These are phyloP conservation scores for Pichia californica DNA, from an alignment of 805 yeast genomes.

Conservation along the genomic window DNA sequence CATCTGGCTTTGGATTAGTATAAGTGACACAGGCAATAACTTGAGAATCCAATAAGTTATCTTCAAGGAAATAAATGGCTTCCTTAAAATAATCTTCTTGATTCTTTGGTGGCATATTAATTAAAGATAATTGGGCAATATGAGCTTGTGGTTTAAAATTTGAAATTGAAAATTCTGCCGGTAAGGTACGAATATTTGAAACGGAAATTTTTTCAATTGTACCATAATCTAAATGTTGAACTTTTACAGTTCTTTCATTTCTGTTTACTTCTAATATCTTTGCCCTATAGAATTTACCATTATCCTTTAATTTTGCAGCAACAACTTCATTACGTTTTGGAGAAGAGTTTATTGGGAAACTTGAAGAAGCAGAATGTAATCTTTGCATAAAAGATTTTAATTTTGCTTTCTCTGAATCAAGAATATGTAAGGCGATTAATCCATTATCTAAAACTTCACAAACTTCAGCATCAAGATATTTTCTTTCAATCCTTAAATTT, in stretches of 20 bases:
- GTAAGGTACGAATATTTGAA: slow-evolving; percentile 44
- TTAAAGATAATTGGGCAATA: slow-evolving; percentile 44
- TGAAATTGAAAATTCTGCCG: slow-evolving; percentile 38
- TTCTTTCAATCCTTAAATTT: slow-evolving; percentile 25
- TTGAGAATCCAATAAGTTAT: slow-evolving; percentile 42
- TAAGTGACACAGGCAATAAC: slow-evolving; percentile 49
- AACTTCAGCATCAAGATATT: slow-evolving; percentile 47
- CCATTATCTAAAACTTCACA: slow-evolving; percentile 42
- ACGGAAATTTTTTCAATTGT: slow-evolving; percentile 40
- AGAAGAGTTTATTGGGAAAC: slow-evolving; percentile 31
- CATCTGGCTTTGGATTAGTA: slow-evolving; percentile 30
- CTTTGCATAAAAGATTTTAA: slow-evolving; percentile 40
- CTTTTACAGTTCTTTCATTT: slow-evolving; percentile 36
- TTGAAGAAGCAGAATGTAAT: slow-evolving; percentile 35
- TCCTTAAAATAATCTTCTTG: slow-evolving; percentile 50
- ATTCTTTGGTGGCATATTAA: slow-evolving; percentile 50
- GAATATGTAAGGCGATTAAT: slow-evolving; percentile 39
- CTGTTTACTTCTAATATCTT: slow-evolving; percentile 42
- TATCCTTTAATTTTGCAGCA: slow-evolving; percentile 45
- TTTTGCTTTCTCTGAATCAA: slow-evolving; percentile 33
- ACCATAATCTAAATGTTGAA: slow-evolving; percentile 60
- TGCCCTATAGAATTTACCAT: slow-evolving; percentile 55
- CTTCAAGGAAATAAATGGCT: slow-evolving; percentile 49
- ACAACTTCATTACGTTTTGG: slow-evolving; percentile 48
- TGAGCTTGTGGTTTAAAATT: slow-evolving; percentile 48